Base-by-base conservation (phyloP, 805 yeast genomes). In the Lachancea lanzarotensis region DNA sequence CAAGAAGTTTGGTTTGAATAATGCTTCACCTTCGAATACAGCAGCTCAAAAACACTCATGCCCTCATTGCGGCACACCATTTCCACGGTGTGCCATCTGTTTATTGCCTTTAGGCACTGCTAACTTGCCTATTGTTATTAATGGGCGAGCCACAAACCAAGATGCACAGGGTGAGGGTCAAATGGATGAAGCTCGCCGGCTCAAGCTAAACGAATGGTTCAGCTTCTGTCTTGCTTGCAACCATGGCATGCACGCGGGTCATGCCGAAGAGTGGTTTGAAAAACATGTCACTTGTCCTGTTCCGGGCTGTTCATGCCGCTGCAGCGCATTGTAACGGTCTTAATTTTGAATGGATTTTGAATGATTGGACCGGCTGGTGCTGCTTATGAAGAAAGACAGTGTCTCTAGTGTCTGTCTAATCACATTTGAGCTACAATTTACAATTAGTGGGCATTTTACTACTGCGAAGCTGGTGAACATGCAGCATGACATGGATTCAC, bases 221-320 rank as follows among this genome's bases (percentile, higher is more conserved):
- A 86, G 93, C 53, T 88, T 88, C 65, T 91, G 98, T 57, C 66
- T 91, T 51, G 78, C 82, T 29, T 91, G 98, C 60, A 87, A 84
- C 59, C 98, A 91, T 56, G 95, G 96, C 1, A 82, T 82, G 78
- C 98, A 91, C 66, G 89, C 95, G 0, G 89, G 84, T 3, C 98
- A 91, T 62, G 97, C 97, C 0, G 89, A 86, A 51, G 95, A 90
- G 56, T 91, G 98, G 98, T 91, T 91, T 62, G 75, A 82, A 20
- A 82, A 81, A 60, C 95, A 90, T 56, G 78, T 76, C 45, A 78
- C 85, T 1, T 91, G 98, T 57, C 97, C 98, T 0, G 95, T 91
- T 2, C 96, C 97, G 0, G 95, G 89, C 35, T 91, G 98, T 57
- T 71, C 73, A 34, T 91, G 98, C 57, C 71, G 78, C 40, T 91